Evolutionary conservation across 2,329 filamentous ascomycete species (phyloP).

Genomic region (Chrysosporium queenslandicum): DNA sequence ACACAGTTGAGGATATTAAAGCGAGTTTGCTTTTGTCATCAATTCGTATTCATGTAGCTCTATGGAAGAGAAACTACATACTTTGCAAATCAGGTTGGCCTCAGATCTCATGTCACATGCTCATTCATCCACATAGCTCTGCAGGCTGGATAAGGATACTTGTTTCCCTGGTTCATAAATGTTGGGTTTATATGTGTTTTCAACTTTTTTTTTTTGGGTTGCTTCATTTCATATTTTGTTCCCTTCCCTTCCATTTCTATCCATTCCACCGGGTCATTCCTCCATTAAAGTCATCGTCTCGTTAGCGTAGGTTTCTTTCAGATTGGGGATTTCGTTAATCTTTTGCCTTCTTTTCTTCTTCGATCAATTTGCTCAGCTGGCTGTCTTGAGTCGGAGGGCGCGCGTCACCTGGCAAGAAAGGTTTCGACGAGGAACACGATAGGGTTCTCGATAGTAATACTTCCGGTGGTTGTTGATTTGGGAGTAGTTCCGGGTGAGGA

Average conservation of each 20-base stretch:
- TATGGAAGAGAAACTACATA: background rate
- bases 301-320: background rate
- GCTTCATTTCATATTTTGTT: background rate
- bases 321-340: background rate
- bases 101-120: background rate
- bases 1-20: too few relatives aligned
- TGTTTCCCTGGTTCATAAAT: background rate
- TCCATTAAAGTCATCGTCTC: too few relatives aligned
- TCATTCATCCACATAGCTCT: background rate
- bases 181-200: background rate
- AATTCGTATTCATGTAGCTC: background rate
- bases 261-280: background rate
- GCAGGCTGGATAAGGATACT: background rate
- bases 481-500: background rate
- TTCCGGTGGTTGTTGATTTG: background rate
- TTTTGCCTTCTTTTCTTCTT: slow-evolving; percentile 14
- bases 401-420: background rate
- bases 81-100: background rate
- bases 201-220: background rate
- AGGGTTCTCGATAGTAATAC: background rate
- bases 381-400: slow-evolving; percentile 14
- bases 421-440: background rate
- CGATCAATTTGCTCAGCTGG: slow-evolving; percentile 23
- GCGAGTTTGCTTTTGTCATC: background rate
- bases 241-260: background rate